These are phyloP conservation scores for Wallacemonas sp. DNA, from an alignment of 208 protist species.

Conservation along the genomic window DNA sequence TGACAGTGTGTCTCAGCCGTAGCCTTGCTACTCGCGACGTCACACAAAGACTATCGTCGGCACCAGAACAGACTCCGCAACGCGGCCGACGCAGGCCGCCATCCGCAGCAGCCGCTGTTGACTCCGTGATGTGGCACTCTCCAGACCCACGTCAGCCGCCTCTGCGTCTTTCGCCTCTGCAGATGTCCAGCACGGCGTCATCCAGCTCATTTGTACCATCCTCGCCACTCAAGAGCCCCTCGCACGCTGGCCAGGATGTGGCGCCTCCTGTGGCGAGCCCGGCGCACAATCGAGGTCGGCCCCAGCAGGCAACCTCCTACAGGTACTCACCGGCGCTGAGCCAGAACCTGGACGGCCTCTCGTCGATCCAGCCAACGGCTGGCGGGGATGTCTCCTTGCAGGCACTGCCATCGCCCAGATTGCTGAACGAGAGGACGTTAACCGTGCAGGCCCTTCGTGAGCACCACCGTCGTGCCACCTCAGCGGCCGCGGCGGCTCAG, in stretches of 20 bases:
- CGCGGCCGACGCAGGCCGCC: too few species aligned
- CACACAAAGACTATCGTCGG: too few species aligned
- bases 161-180: neutral
- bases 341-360: slow-evolving; percentile 2
- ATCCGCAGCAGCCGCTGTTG: too few species aligned
- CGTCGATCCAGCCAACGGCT: neutral
- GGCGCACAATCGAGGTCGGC: too few species aligned
- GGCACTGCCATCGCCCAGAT: neutral
- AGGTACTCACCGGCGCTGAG: neutral
- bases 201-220: neutral
- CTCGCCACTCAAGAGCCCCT: too few species aligned
- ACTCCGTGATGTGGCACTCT: neutral
- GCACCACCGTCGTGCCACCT: too few species aligned
- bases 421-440: neutral
- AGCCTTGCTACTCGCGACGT: too few species aligned
- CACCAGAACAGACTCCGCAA: too few species aligned
- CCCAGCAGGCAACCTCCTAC: neutral
- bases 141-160: neutral
- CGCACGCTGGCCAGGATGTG: too few species aligned
- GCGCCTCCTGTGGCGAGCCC: too few species aligned
- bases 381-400: neutral
- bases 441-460: neutral
- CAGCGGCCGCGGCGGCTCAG: neutral
- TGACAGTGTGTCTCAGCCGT: too few species aligned
- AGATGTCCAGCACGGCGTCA: too few species aligned